Evolutionary conservation across 2,329 filamentous ascomycete genomes (phyloP).

Genomic region (Fusarium fujikuroi): DNA sequence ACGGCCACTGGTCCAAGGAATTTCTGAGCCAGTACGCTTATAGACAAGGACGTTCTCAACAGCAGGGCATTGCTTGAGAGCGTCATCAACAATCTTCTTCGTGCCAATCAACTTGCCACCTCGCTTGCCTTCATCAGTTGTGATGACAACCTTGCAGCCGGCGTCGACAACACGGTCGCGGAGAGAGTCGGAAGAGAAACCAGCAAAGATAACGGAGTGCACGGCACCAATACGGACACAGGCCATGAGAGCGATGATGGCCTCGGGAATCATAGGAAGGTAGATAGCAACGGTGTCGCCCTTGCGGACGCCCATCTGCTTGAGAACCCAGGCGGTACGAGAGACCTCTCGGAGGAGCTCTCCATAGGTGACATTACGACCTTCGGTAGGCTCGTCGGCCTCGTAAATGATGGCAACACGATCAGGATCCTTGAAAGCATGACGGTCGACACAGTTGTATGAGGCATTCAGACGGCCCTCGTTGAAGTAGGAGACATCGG

Average conservation of each 20-base stretch:
- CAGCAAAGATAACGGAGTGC: conserved; percentile 97
- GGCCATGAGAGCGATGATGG: conserved; percentile 88
- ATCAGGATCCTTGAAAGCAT: conserved; percentile 94
- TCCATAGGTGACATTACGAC: conserved; percentile 89
- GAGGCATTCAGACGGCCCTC: conserved; percentile 95
- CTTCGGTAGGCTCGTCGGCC: conserved; percentile 88
- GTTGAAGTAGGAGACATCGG: conserved; percentile 93
- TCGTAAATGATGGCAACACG: conserved; percentile 98
- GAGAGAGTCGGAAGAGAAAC: conserved; percentile 95
- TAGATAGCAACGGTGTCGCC: conserved; percentile 98
- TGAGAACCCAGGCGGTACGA: conserved; percentile 85
- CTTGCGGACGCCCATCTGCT: conserved; percentile 95
- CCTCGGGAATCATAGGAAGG: conserved; percentile 98
- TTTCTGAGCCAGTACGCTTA: conserved; percentile 92
- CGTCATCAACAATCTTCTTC: conserved; percentile 99
- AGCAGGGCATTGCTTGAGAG: conserved; percentile 93
- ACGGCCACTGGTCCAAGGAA: conserved; percentile 88
- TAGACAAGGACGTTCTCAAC: conserved; percentile 88
- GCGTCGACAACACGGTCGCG: conserved; percentile 95
- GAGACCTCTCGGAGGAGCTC: conserved; percentile 95
- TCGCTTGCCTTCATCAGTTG: conserved; percentile 96
- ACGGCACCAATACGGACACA: conserved; percentile 93
- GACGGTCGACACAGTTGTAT: conserved; percentile 97
- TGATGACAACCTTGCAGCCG: conserved; percentile 92
- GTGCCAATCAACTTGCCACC: conserved; percentile 97